phyloP scores from a whole-genome alignment of 176 grass and related monocot genomes.

The Triticum dicoccoides region DNA sequence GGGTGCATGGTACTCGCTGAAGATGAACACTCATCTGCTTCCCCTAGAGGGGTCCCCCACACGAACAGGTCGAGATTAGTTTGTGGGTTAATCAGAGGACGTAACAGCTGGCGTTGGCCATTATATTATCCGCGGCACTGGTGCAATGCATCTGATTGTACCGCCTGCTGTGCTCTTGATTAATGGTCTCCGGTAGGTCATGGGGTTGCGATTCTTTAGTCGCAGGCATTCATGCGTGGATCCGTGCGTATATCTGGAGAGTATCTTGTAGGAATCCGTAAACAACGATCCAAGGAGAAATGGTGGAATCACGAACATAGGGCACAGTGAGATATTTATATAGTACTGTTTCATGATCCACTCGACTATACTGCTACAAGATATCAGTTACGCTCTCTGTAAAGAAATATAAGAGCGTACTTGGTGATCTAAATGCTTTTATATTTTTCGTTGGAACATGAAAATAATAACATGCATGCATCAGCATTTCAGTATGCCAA shows the following conservation, averaged over 20 bases:
- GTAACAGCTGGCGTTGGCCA: constrained; percentile 11
- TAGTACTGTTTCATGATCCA: not conserved
- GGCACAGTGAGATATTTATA: not conserved
- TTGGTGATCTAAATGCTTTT: too few species aligned
- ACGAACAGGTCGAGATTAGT: constrained; percentile 2
- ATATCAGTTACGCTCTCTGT: too few species aligned
- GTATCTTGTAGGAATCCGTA: constrained; percentile 28
- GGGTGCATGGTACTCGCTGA: not conserved
- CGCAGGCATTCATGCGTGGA: constrained; percentile 24
- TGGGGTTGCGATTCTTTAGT: constrained; percentile 10
- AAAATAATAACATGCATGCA: not conserved
- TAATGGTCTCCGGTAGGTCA: not conserved
- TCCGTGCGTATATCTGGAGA: not conserved
- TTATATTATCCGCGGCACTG: not conserved
- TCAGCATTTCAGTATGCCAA: not conserved
- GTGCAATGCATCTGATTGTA: constrained; percentile 35
- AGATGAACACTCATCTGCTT: not conserved
- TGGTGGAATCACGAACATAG: not conserved
- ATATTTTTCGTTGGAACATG: not conserved
- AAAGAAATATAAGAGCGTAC: too few species aligned
- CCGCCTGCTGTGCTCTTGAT: constrained; percentile 18
- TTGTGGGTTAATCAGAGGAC: not conserved
- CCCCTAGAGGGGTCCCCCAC: not conserved
- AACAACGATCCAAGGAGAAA: not conserved
- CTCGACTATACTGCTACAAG: not conserved